Percentiles rank a stretch among this genome's conserved stretches.
phyloP scores from a whole-genome alignment of 192 early-diverging fungal species.

The Podila horticola region DNA sequence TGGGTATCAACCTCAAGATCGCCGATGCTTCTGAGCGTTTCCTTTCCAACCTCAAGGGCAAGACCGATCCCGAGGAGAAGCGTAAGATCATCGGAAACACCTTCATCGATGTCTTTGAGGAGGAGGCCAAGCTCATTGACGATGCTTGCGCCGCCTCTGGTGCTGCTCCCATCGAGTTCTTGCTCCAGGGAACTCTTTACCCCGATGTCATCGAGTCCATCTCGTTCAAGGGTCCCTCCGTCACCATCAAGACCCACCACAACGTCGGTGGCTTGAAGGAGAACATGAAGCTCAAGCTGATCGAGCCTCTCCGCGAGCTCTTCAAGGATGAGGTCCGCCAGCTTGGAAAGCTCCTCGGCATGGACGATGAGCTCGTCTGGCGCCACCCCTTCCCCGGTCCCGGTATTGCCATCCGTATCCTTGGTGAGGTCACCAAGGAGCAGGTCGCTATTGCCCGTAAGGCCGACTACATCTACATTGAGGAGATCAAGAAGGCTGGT shows the following conservation, averaged over 20 bases:
- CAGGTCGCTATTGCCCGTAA: slow-evolving; percentile 96
- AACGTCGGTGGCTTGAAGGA: slow-evolving; percentile 97
- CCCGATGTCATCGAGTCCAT: slow-evolving; percentile 99
- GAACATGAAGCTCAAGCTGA: slow-evolving; percentile 97
- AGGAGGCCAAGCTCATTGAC: slow-evolving; percentile 91
- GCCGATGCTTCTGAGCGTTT: slow-evolving; percentile 90
- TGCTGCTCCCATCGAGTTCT: slow-evolving; percentile 87
- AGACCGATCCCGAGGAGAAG: slow-evolving; percentile 96
- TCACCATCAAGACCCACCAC: slow-evolving; percentile 99
- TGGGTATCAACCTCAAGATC: slow-evolving; percentile 96
- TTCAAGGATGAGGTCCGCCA: slow-evolving; percentile 99
- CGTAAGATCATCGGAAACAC: slow-evolving; percentile 99
- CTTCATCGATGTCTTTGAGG: slow-evolving; percentile 98
- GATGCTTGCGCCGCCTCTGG: slow-evolving; percentile 74
- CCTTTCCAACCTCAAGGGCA: slow-evolving; percentile 85
- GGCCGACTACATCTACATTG: slow-evolving; percentile 98
- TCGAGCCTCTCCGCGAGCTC: slow-evolving; percentile 97
- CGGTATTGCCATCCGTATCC: slow-evolving; percentile 97
- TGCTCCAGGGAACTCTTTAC: slow-evolving; percentile 97
- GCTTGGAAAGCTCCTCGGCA: slow-evolving; percentile 88
- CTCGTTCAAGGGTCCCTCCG: slow-evolving; percentile 98
- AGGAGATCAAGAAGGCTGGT: slow-evolving; percentile 98
- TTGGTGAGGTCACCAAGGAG: slow-evolving; percentile 93
- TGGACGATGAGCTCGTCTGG: slow-evolving; percentile 97
- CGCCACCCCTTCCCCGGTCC: slow-evolving; percentile 99